Conservation (phyloP, 73 alveolate species). For the Tetrahymena borealis region DNA sequence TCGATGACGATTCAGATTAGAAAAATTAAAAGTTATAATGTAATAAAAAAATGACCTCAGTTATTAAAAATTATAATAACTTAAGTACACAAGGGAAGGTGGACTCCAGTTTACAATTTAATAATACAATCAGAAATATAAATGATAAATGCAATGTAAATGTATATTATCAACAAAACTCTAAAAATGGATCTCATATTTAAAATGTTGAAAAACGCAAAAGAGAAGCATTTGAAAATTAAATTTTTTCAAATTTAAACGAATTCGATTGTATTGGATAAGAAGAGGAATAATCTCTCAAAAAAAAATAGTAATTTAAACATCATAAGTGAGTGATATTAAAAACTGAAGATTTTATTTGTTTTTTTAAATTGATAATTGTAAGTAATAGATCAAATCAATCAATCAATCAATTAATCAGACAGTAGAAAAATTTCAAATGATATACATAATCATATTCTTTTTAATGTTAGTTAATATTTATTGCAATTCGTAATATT, state of each 20-base stretch:
- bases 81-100: background rate
- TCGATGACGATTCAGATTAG: background rate
- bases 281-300: background rate
- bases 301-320: background rate
- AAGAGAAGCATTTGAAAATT: background rate
- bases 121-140: background rate
- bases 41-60: background rate
- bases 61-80: background rate
- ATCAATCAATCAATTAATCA: too few species aligned
- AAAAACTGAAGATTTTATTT: background rate
- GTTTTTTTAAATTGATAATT: background rate
- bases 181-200: too few species aligned
- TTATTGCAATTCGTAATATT: too few species aligned
- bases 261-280: background rate
- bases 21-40: background rate
- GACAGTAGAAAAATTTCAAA: too few species aligned
- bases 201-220: background rate
- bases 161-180: too few species aligned
- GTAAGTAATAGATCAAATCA: too few species aligned
- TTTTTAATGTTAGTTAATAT: too few species aligned
- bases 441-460: too few species aligned
- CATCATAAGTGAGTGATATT: background rate
- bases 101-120: background rate
- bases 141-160: too few species aligned
- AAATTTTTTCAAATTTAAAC: background rate